Base-by-base conservation (phyloP, 768 basidiomycete species). In the Lactifluus rugatus region DNA sequence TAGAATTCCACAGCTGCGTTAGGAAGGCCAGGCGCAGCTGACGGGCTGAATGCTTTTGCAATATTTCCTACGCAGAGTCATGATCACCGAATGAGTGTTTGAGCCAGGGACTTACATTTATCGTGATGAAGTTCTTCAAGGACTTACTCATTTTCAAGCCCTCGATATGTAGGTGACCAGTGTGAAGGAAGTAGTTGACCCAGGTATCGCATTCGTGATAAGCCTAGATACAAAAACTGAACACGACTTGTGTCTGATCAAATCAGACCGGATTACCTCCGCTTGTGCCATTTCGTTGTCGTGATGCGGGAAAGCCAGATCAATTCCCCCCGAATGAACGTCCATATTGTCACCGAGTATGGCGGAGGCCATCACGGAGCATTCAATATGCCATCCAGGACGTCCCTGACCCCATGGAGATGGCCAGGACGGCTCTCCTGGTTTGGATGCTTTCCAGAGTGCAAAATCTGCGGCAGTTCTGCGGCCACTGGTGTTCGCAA, bases 91-190 rank as follows among this genome's bases (percentile, higher is more conserved):
- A 49, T 48, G 26, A n/a, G 57, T 21, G 28, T 13, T 41, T 44
- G 21, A 52, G 49, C 39, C 34, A 48, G 44, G 41, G 16, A 66
- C 85, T 70, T 67, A 89, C 89, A 66, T 89, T 85, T 57, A 99
- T 96, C 7, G 96, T 97, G 66, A 98, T 96, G 69, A 98, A 99
- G 69, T 99, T 99, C 72, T 99, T 99, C 62, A 99, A 73, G 10
- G 92, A 94, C 73, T 99, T 99, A 75, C 90, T 93, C 96, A 99
- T 99, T 73, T 99, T 99, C 58, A 96, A 76, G 9, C 96, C 96
- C 70, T 96, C 93, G 65, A 99, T 98, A 70, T 98, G 94, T 34
- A 99, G 75, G 75, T 99, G 96, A 11, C 96, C 96, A 0, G 95
- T 98, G 72, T 99, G 96, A 49, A 98, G 75, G 76, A 99, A 99